A percentile compares a stretch with the other conserved stretches of the same genome.
phyloP scores from a whole-genome alignment of 2,329 filamentous ascomycete genomes.

The Ascochyta lentis region DNA sequence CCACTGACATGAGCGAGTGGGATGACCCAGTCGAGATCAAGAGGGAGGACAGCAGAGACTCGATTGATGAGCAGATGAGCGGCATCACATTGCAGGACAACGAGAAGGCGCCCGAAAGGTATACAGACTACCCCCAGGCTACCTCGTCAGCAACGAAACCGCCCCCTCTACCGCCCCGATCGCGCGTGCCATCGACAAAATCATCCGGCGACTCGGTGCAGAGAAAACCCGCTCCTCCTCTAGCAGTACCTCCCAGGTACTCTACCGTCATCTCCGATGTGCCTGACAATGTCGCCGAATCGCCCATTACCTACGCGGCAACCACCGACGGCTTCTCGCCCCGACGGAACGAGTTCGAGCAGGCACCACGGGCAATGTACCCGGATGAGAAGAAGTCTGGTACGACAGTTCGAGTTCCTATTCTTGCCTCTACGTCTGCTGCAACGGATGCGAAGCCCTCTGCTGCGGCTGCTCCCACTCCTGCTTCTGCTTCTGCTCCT shows the following conservation, averaged over 20 bases:
- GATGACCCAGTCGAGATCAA: slow-evolving; percentile 55
- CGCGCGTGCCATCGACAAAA: slow-evolving; percentile 30
- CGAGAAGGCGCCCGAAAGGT: slow-evolving; percentile 35
- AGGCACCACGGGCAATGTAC: slow-evolving; percentile 26
- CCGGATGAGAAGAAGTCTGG: slow-evolving; percentile 48
- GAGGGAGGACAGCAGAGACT: slow-evolving; percentile 31
- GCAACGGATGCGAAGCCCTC: slow-evolving; percentile 18
- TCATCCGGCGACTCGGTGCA: slow-evolving; percentile 41
- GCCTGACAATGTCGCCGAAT: slow-evolving; percentile 45
- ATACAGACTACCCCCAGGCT: slow-evolving; percentile 23
- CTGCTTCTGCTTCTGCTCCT: slow-evolving; percentile 36
- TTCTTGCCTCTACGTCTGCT: slow-evolving; percentile 25
- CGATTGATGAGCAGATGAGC: slow-evolving; percentile 47
- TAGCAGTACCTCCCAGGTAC: slow-evolving; percentile 52
- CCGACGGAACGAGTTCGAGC: slow-evolving; percentile 24
- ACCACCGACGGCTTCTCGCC: slow-evolving; percentile 51
- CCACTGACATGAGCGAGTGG: slow-evolving; percentile 52
- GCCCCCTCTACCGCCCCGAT: slow-evolving; percentile 51
- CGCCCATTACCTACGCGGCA: slow-evolving; percentile 48
- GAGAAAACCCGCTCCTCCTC: slow-evolving; percentile 53
- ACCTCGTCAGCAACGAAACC: slow-evolving; percentile 23
- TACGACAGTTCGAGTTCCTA: slow-evolving; percentile 41
- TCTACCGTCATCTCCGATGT: slow-evolving; percentile 53
- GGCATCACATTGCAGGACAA: slow-evolving; percentile 55
- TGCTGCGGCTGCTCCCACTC: slow-evolving; percentile 38